A percentile compares a stretch with the other conserved stretches of the same genome.
Conservation (phyloP, 23 red algal genomes). For the Agarophyton chilense region DNA sequence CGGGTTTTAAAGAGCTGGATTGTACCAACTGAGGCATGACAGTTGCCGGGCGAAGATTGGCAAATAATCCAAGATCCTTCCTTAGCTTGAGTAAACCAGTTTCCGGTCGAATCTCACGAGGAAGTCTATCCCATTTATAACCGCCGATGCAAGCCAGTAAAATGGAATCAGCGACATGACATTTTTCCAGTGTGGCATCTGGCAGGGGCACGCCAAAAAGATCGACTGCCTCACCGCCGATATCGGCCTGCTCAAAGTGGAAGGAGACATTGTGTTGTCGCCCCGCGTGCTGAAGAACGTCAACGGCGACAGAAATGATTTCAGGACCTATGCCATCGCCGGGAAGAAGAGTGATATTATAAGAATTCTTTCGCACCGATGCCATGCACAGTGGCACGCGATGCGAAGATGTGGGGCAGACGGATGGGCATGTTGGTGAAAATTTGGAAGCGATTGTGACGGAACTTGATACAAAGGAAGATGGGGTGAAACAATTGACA, state of each 20-base stretch:
- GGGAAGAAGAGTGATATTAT: slow-evolving; percentile 78
- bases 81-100: slow-evolving; percentile 81
- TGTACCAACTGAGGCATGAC: slow-evolving; percentile 83
- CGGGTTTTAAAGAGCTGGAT: slow-evolving; percentile 79
- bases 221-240: slow-evolving; percentile 93
- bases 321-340: slow-evolving; percentile 98
- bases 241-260: slow-evolving; percentile 49
- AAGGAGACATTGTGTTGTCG: slow-evolving; percentile 54
- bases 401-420: background rate
- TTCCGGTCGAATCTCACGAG: slow-evolving; percentile 79
- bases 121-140: slow-evolving; percentile 86
- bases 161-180: slow-evolving; percentile 62
- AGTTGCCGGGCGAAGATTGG: slow-evolving; percentile 89
- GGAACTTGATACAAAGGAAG: background rate
- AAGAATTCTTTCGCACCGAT: background rate
- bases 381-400: slow-evolving; percentile 4
- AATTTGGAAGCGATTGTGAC: too few species aligned
- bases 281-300: slow-evolving; percentile 71
- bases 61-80: slow-evolving; percentile 86
- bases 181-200: slow-evolving; percentile 56
- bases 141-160: slow-evolving; percentile 96
- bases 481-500: background rate
- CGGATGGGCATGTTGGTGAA: too few species aligned
- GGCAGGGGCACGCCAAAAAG: slow-evolving; percentile 82
- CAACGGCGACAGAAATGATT: slow-evolving; percentile 79